Evolutionary conservation across 148 eudicot genomes (phyloP), one percentile per base, ranked within the genome.

Genomic region (Chenopodium quinoa): DNA sequence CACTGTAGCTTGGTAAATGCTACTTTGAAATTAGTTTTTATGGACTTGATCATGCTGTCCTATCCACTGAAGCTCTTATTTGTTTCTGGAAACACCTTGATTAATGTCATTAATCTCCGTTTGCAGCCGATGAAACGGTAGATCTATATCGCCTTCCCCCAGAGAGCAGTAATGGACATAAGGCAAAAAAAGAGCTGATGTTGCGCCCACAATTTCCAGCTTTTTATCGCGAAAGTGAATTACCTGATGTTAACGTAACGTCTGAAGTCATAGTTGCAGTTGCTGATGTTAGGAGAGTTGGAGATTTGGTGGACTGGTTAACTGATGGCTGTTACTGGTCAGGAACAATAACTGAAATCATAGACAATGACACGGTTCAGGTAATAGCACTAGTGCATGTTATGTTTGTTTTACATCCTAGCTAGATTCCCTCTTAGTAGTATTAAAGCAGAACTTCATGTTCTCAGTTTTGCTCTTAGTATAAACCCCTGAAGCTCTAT

Each of bases 231-330:
- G 89, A 87, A 83, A 84, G 78, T 82, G 81, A 88, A 66, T 64
- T 84, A 71, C 87, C 90, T 77, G 76, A 75, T 89, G 82, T 69
- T 63, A 81, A 77, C 73, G 66, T 80, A 19, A 81, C 87, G 76
- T 84, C 91, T 81, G 94, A 92, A 84, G 87, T 80, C 6, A 71
- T 82, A 25, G 91, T 93, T 79, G 89, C 88, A 47, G 78, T 81
- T 44, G 82, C 86, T 86, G 87, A 90, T 79, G 79, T 16, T 54
- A 92, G 97, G 97, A 90, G 86, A 79, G 91, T 91, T 62, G 97
- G 94, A 44, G 93, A 93, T 86, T 62, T 89, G 85, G 97, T 92
- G 72, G 99, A 95, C 81, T 90, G 97, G 97, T 85, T 44, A 56
- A 27, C 50, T 48, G 90, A 85, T 72, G 89, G 81, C 68, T 88